Evolutionary conservation across 768 basidiomycete genomes (phyloP), one percentile per base, ranked within the genome.

Genomic region (Boletus fagicola): DNA sequence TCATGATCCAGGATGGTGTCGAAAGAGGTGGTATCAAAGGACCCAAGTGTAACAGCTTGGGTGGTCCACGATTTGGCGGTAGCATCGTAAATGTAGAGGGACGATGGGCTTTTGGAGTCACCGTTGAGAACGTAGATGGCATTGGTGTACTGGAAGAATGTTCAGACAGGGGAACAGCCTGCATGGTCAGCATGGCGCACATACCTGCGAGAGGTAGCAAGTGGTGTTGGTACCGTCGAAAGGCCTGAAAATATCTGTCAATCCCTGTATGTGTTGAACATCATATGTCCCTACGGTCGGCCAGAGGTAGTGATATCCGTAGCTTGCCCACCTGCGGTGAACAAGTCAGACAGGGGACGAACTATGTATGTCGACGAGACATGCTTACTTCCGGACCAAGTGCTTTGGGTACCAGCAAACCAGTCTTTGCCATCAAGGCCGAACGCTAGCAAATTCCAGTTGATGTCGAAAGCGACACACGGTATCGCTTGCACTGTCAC

Each of bases 1-100:
- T 98, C 94, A 62, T 96, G 94, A 74, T 98, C 94, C 35, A 98
- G 81, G 59, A 96, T 85, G 28, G 89, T 82, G 28, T 76, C 79
- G 65, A 86, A 87, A 20, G 83, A 81, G 2, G 78, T 71, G 5
- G 84, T 80, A 69, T 94, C 85, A 62, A 88, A 86, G 52, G 71
- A 72, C 36, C 79, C 80, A 0, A 79, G 63, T 6, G 75, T 80
- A 22, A 80, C 80, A 2, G 76, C 62, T 68, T 98, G 94, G 3
- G 81, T 88, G 4, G 88, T 82, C 94, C 94, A 96, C 1, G 87
- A 79, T 59, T 84, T 83, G 24, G 77, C 80, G 8, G 76, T 68
- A 7, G 87, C 90, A 65, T 94, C 82, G 75, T 87, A 97, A 58
- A 97, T 89, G 76, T 94, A 86, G 50, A 97, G 72, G 54, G 79